Base-by-base conservation (phyloP, 208 protist species). In the Crithidia brevicula region DNA sequence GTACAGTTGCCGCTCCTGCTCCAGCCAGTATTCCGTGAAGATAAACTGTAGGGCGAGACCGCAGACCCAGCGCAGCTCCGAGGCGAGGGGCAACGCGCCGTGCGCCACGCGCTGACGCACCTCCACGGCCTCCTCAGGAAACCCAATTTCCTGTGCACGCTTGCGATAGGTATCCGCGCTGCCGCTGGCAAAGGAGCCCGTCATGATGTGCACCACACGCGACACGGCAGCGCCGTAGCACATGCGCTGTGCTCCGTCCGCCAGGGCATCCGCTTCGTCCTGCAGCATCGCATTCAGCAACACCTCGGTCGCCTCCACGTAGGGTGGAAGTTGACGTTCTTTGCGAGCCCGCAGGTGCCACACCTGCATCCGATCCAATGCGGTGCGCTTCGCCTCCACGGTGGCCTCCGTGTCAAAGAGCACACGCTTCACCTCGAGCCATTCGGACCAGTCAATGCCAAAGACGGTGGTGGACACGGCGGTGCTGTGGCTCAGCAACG, bases 61-160 rank as follows among this genome's bases (percentile, higher is more conserved):
- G 42, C 73, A 79, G 4, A 86, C 88, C 87, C 88, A 96, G 5
- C 91, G 88, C 64, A 96, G 73, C 74, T 96, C 86, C 4, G 86
- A 86, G 0, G 91, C 57, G 3, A 82, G 56, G 33, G 91, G 91
- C 42, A 88, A 46, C 13, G 56, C 67, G 1, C 91, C 91, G 56
- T 96, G 91, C 3, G 91, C 88, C 63, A 96, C 86, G 18, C 88
- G 86, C 71, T 96, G 88, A 3, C 91, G 88, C 58, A 92, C 91
- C 78, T 96, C 88, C 8, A 94, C 86, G 23, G 83, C 87, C 76
- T 96, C 88, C 59, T 91, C 91, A 0, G 91, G 91, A 51, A 96
- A 92, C 16, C 71, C 85, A 43, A 94, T 88, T 46, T 77, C 40
- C 6, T 52, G 69, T 2, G 91, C 91, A 5, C 91, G 78, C 66